Percentiles rank a stretch among this genome's conserved stretches.
Evolutionary conservation across 352 stramenopile genomes (phyloP).

Genomic region (Lagenidium giganteum): DNA sequence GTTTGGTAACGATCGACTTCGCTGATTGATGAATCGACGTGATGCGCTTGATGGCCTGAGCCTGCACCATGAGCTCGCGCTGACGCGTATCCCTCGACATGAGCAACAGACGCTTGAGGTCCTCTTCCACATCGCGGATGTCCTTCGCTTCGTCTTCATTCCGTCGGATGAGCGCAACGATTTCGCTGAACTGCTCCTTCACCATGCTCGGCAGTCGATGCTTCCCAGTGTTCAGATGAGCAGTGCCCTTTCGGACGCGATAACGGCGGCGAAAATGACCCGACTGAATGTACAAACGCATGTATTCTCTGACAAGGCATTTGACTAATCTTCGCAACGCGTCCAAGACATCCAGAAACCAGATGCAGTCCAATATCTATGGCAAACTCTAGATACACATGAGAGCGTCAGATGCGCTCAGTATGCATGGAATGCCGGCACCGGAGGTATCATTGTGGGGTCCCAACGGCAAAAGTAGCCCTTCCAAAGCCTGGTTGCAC

Average conservation of each 20-base stretch:
- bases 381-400: no score
- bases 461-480: constrained; percentile 85
- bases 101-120: constrained; percentile 50
- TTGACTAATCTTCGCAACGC: no score
- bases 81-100: constrained; percentile 37
- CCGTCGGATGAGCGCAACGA: constrained; percentile 41
- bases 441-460: constrained; percentile 65
- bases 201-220: no score
- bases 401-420: no score
- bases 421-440: constrained; percentile 68
- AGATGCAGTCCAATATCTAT: no score
- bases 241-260: no score
- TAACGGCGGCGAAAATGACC: no score
- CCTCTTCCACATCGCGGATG: constrained; percentile 32
- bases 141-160: constrained; percentile 36
- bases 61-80: constrained; percentile 53
- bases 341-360: no score
- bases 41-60: constrained; percentile 46
- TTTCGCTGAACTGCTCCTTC: constrained; percentile 41
- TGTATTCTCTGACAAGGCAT: no score
- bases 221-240: no score
- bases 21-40: constrained; percentile 26
- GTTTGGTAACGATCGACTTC: constrained; percentile 16
- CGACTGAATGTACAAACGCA: no score
- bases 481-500: constrained; percentile 66